Base-by-base conservation (phyloP, 352 stramenopile genomes). In the Globisporangium yorkense region DNA sequence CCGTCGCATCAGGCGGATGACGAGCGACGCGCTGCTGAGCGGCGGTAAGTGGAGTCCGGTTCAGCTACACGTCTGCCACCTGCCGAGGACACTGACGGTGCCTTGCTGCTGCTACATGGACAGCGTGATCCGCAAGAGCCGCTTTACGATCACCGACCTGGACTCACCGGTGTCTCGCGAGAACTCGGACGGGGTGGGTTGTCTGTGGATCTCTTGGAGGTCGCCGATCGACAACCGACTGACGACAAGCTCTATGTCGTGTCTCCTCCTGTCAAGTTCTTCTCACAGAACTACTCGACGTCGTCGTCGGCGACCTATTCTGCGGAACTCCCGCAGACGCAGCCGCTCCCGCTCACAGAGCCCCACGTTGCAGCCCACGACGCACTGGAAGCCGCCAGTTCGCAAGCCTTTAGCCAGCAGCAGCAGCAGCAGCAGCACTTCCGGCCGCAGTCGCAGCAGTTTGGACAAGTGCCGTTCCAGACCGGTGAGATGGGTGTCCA, bases 61-160 rank as follows among this genome's bases (percentile, higher is more conserved):
- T 12, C n/a, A 16, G 40, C 40, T 45, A 2, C 24, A 27, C 24
- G 24, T 27, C 24, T 27, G 24, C 24, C 2, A 27, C 24, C 24
- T 27, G 24, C 24, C 24, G 24, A 27, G 24, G 24, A 27, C 24
- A 27, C 24, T 27, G 24, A 27, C 24, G 24, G 24, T 27, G 24
- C 24, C 24, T 15, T 20, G 5, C 3, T 5, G 5, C 40, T 5
- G 15, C 40, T 45, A 9, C 13, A 6, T 16, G 27, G 4, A 31
- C 48, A 84, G 79, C 31, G 68, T 88, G n/a, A 88, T 87, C 69
- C 82, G 74, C 47, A 85, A 83, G 66, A 81, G 82, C 5, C 80
- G 82, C n/a, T 92, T 92, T 61, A 92, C 82, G 51, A 92, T 92
- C 67, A 92, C 89, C 46, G 82, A 92, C 58, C 65, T 90, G 37